Conservation (phyloP, 1,284 basidiomycete genomes). For the Stygiomarasmius scandens region DNA sequence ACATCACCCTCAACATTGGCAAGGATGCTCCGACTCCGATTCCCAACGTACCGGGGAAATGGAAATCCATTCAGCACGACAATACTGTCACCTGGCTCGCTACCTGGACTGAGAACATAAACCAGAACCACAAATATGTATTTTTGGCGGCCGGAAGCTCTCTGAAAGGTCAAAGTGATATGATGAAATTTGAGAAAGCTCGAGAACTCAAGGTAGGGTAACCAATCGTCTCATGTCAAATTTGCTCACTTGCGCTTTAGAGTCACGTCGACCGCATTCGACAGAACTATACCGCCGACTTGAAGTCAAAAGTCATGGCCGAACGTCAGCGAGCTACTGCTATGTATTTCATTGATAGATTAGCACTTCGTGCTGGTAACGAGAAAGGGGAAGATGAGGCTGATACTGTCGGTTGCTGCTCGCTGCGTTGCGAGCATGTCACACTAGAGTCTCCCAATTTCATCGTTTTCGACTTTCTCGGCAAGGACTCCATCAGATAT, state of each 20-base stretch:
- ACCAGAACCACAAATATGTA: conserved; percentile 92
- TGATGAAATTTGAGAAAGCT: conserved; percentile 96
- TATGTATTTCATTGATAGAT: conserved; percentile 95
- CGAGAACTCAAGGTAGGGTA: conserved; percentile 82
- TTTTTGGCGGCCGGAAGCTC: conserved; percentile 94
- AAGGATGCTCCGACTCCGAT: conserved; percentile 70
- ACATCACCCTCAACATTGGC: conserved; percentile 94
- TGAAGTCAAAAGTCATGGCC: conserved; percentile 89
- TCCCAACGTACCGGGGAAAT: conserved; percentile 87
- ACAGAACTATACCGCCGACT: conserved; percentile 80
- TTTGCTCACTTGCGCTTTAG: conserved; percentile 43
- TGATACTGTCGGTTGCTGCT: conserved; percentile 97
- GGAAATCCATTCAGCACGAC: conserved; percentile 87
- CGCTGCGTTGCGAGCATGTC: conserved; percentile 92
- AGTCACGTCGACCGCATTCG: conserved; percentile 90
- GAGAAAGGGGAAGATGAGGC: conserved; percentile 99
- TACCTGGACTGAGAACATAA: conserved; percentile 96
- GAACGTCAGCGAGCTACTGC: conserved; percentile 93
- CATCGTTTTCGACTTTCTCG: conserved; percentile 93
- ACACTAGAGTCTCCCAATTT: conserved; percentile 85
- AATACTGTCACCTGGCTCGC: conserved; percentile 97
- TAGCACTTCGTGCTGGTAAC: conserved; percentile 95
- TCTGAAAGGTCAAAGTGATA: conserved; percentile 95
- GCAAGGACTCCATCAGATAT: conserved; percentile 97
- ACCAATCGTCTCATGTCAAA: background rate